phyloP scores from a whole-genome alignment of 345 rosid species.

The Brassica cretica region DNA sequence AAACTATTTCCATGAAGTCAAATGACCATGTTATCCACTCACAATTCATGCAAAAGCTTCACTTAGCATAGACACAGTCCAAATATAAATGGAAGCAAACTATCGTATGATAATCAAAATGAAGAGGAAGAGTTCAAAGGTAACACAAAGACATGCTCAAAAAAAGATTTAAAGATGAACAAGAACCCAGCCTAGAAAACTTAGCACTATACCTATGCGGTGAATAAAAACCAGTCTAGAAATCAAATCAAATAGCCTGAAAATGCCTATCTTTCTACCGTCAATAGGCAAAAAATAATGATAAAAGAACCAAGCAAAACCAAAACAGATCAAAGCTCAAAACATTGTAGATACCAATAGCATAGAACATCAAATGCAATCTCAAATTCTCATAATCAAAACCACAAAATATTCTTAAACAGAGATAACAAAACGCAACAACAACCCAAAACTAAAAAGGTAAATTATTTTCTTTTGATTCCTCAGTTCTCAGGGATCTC shows the following conservation, averaged over 20 bases:
- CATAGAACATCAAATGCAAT: not conserved
- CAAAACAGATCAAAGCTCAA: not conserved
- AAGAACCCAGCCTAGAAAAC: not conserved
- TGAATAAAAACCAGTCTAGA: not conserved
- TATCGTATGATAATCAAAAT: not conserved
- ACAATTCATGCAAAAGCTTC: not conserved
- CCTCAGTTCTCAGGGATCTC: constrained; percentile 40
- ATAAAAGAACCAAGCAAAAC: not conserved
- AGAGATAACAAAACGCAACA: constrained; percentile 4
- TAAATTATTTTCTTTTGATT: not conserved
- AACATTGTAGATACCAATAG: not conserved
- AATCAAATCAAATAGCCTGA: not conserved
- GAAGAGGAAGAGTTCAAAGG: not conserved
- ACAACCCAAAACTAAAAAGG: constrained; percentile 30
- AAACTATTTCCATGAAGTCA: not conserved
- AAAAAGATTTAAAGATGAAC: too few species aligned
- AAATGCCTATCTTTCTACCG: not conserved
- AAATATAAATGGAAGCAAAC: not conserved
- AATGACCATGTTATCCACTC: not conserved
- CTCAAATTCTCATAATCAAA: not conserved
- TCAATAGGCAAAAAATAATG: not conserved
- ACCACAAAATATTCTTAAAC: not conserved
- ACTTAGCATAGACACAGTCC: not conserved
- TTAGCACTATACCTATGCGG: not conserved
- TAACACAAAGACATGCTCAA: not conserved